Base-by-base conservation (phyloP, 2,329 filamentous ascomycete species). In the Calonectria pseudoreteaudii region DNA sequence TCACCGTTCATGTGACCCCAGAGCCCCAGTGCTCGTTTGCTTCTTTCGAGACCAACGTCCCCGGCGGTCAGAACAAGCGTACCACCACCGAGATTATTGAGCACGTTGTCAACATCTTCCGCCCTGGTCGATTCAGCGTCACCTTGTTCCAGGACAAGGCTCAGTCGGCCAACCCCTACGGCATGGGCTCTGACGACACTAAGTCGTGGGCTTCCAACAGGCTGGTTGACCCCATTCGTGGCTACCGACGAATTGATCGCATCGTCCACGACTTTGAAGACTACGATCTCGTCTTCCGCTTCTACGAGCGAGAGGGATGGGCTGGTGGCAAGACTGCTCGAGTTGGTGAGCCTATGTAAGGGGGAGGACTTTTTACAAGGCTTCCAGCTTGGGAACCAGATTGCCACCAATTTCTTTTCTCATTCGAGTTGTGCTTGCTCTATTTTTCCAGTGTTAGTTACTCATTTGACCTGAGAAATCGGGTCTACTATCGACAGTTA, bases 241-340 rank as follows among this genome's bases (percentile, higher is more conserved):
- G 97, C 2, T 99, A 99, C 84, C 91, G 94, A 74, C 92, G 97
- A 26, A 91, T 98, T 68, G 97, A 99, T 84, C 93, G 96, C 69
- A 98, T 99, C 78, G 95, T 99, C 66, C 97, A 99, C 84, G 96
- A 98, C 81, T 93, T 99, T 80, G 96, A 99, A 82, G 97, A 97
- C 68, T 99, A 99, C 82, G 96, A 98, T 84, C 89, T 99, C 47
- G 94, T 99, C 58, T 99, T 99, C 87, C 92, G 96, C 73, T 98
- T 97, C 88, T 99, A 98, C 83, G 96, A 98, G 87, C 92, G 95
- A 73, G 92, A 98, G 78, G 96, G 94, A 80, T 98, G 91, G 90
- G 83, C 86, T 62, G 90, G 90, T 14, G 86, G 87, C 14, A 88
- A 88, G 75, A 84, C 83, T 30, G 88, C 90, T 11, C 85, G 90